Base-by-base conservation (phyloP, 306 rosid genomes). In the Geum urbanum region DNA sequence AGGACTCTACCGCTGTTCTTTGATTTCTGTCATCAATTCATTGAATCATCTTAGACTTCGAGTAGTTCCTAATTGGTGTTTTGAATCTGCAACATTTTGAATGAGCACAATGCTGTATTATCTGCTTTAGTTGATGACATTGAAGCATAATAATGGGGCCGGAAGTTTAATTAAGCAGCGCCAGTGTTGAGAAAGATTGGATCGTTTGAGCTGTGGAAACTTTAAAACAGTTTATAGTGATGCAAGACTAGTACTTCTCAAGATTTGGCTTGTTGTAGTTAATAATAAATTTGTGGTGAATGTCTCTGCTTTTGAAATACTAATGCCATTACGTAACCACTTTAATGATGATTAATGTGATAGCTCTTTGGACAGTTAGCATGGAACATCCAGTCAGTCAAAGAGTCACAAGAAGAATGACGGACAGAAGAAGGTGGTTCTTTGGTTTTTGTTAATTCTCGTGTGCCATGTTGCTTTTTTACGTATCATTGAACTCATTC, bases 391-490 rank as follows among this genome's bases (percentile, higher is more conserved):
- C 39, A 77, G 68, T 59, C 91, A 78, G 48, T 79, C 95, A 67
- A 94, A 86, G 88, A 85, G 87, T 86, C 89, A 80, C 85, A 91
- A 89, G 84, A 94, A 76, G 87, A 91, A 71, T 43, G 96, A 81
- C 61, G 84, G 53, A 74, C 67, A 81, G 15, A 94, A 88, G 81
- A 87, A 89, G 97, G 96, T 94, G 74, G 66, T 74, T 44, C 20
- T 68, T 66, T 14, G 63, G 48, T 71, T 12, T 27, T 54, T 47
- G 37, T 64, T 71, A 24, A 24, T 24, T 73, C 61, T 69, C 4
- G 15, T 6, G 15, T 24, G 27, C 54, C 39, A 57, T 20, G 3
- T 44, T 78, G 53, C 4, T 53, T 20, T 67, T 24, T 37, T 39
- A 32, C 32, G 45, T 66, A 47, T 51, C 19, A 16, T 24, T 73